Evolutionary conservation across 169 alveolate genomes (phyloP), one percentile per base, ranked within the genome.

Genomic region (Plasmodium chabaudi): DNA sequence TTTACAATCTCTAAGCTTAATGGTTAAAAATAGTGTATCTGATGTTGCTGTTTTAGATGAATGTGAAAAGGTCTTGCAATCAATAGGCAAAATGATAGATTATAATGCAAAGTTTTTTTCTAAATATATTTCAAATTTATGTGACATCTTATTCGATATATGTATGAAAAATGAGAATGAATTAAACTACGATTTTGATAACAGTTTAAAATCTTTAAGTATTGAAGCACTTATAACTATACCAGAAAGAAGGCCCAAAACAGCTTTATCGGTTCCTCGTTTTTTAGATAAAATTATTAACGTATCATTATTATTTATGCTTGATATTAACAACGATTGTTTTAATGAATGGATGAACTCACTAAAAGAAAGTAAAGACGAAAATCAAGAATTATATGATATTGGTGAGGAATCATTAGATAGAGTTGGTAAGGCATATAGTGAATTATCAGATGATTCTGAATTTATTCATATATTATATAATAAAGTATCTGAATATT

Each of bases 321-420:
- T 95, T 53, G 97, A 95, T 21, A 93, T 95, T 10, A 94, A 95
- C 42, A 95, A 94, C 47, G 97, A 95, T 56, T 82, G 94, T 25
- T 94, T 93, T 71, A 95, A 94, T 27, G 96, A 95, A 72, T 95
- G 96, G 94, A 88, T 94, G 82, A 95, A 95, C 69, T 93, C 95
- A 21, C 92, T 94, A 9, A 95, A 92, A 55, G 96, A 94, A 51
- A 96, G 94, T 34, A 94, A 94, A 19, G 95, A 91, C 25, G 97
- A 95, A 27, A 93, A 79, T 21, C 97, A 95, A 55, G 93, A 95
- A 39, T 86, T 95, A 12, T 95, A 95, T 59, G 96, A 94, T 53
- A 95, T 94, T 5, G 96, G 97, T 5, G 97, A 95, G 55, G 97
- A 95, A 75, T 95, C 97, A 6, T 51, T 95, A 69, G 97, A 95